Percentiles rank a stretch among this genome's conserved stretches.
phyloP scores from a whole-genome alignment of 2,329 filamentous ascomycete genomes.

The Zymoseptoria tritici region DNA sequence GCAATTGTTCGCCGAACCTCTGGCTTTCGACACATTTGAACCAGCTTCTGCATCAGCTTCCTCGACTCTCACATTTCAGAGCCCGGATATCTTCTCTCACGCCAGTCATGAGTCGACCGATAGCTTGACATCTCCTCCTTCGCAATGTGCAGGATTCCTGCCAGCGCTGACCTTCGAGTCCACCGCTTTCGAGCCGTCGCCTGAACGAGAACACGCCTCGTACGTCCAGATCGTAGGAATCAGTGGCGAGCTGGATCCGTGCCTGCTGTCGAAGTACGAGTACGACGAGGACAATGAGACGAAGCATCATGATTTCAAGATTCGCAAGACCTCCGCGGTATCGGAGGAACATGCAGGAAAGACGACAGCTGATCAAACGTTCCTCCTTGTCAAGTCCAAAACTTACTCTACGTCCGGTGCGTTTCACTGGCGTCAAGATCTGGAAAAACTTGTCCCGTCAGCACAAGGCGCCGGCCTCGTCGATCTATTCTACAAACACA shows the following conservation, averaged over 20 bases:
- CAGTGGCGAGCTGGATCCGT: constrained; percentile 29
- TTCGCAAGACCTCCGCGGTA: constrained; percentile 24
- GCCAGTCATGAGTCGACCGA: background rate
- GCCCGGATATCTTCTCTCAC: background rate
- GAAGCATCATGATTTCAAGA: constrained; percentile 25
- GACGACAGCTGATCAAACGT: constrained; percentile 20
- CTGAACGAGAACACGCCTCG: constrained; percentile 25
- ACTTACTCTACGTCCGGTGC: constrained; percentile 21
- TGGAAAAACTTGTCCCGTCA: constrained; percentile 27
- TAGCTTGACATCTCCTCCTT: constrained; percentile 18
- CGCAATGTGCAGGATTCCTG: constrained; percentile 5
- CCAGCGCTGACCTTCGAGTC: constrained; percentile 21
- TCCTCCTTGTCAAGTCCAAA: constrained; percentile 32
- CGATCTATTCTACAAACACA: constrained; percentile 36
- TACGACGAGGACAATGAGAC: constrained; percentile 31
- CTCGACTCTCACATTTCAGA: background rate
- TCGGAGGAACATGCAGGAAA: constrained; percentile 10
- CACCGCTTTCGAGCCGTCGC: constrained; percentile 25
- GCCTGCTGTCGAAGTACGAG: constrained; percentile 27
- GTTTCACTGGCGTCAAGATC: constrained; percentile 24
- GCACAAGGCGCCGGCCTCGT: constrained; percentile 33
- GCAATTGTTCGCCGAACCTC: constrained; percentile 23
- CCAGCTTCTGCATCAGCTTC: constrained; percentile 21
- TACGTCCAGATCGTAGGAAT: constrained; percentile 29
- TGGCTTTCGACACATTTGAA: constrained; percentile 24